These are phyloP conservation scores for Aspergillus cristatus DNA, from an alignment of 495 filamentous ascomycete species.

Conservation along the genomic window DNA sequence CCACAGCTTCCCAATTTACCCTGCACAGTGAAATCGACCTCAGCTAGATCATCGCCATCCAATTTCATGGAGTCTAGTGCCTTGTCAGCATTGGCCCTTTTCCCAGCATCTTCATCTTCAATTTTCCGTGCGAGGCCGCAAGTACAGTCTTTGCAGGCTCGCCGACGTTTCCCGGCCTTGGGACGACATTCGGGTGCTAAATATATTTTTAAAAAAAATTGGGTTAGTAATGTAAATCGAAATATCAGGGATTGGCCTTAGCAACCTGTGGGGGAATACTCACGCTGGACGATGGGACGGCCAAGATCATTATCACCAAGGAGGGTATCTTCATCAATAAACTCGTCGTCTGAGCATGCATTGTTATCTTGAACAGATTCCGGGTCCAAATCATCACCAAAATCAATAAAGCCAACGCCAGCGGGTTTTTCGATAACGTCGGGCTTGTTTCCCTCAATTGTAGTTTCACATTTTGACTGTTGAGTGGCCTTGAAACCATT, in stretches of 20 bases:
- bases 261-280: slow-evolving; percentile 20
- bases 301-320: slow-evolving; percentile 74
- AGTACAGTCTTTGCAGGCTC: slow-evolving; percentile 96
- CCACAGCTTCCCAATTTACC: slow-evolving; percentile 92
- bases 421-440: slow-evolving; percentile 30
- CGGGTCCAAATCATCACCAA: slow-evolving; percentile 50
- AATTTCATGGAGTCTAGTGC: slow-evolving; percentile 60
- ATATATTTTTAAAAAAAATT: neutral
- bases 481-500: slow-evolving; percentile 20
- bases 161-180: slow-evolving; percentile 79
- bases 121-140: slow-evolving; percentile 77
- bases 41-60: slow-evolving; percentile 60
- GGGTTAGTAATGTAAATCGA: slow-evolving; percentile 4
- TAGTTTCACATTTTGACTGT: slow-evolving; percentile 3
- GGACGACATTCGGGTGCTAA: slow-evolving; percentile 76
- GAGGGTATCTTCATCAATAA: slow-evolving; percentile 85
- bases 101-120: slow-evolving; percentile 69
- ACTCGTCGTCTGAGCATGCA: slow-evolving; percentile 58
- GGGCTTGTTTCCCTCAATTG: slow-evolving; percentile 39
- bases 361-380: slow-evolving; percentile 36
- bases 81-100: slow-evolving; percentile 52
- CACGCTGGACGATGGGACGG: slow-evolving; percentile 65
- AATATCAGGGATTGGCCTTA: neutral
- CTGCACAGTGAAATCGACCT: slow-evolving; percentile 91
- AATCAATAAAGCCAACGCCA: slow-evolving; percentile 67